Conservation (phyloP, 1,284 basidiomycete species). For the Ustilago sp. region DNA sequence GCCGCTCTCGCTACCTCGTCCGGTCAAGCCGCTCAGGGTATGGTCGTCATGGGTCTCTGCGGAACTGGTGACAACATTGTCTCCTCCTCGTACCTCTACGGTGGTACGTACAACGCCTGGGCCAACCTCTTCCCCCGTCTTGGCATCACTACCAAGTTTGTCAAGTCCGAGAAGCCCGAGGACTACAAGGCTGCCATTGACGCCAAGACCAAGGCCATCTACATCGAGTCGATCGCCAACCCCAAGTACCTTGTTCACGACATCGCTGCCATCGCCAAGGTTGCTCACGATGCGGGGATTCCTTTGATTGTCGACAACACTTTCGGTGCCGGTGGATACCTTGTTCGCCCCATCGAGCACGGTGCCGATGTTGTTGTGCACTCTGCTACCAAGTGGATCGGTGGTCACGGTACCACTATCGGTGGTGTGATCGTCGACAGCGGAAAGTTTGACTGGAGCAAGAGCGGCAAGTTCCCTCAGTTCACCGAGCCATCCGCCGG, state of each 20-base stretch:
- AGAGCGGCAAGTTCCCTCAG: slow-evolving; percentile 81
- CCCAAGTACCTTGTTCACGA: slow-evolving; percentile 81
- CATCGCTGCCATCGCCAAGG: slow-evolving; percentile 81
- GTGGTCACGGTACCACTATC: slow-evolving; percentile 88
- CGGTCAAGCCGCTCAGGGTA: slow-evolving; percentile 84
- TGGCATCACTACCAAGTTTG: slow-evolving; percentile 83
- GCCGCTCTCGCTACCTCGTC: slow-evolving; percentile 83
- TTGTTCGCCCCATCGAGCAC: slow-evolving; percentile 79
- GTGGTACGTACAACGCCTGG: slow-evolving; percentile 86
- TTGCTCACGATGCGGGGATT: slow-evolving; percentile 80
- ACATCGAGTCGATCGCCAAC: slow-evolving; percentile 86
- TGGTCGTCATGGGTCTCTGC: slow-evolving; percentile 77
- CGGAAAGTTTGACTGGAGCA: slow-evolving; percentile 86
- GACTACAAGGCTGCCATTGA: slow-evolving; percentile 76
- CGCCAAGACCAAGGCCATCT: slow-evolving; percentile 73
- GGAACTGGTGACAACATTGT: slow-evolving; percentile 84
- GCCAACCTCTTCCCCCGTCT: slow-evolving; percentile 80
- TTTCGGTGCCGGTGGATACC: slow-evolving; percentile 85
- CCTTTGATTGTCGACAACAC: slow-evolving; percentile 91
- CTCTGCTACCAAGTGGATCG: slow-evolving; percentile 91
- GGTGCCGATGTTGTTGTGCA: slow-evolving; percentile 89
- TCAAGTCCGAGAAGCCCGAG: slow-evolving; percentile 76
- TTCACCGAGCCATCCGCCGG: slow-evolving; percentile 85
- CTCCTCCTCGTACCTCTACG: slow-evolving; percentile 72
- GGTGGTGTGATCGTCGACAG: slow-evolving; percentile 84